A percentile compares a stretch with the other conserved stretches of the same genome.
These are phyloP conservation scores for Perkinsus olseni DNA, from an alignment of 169 alveolate genomes.

Conservation along the genomic window DNA sequence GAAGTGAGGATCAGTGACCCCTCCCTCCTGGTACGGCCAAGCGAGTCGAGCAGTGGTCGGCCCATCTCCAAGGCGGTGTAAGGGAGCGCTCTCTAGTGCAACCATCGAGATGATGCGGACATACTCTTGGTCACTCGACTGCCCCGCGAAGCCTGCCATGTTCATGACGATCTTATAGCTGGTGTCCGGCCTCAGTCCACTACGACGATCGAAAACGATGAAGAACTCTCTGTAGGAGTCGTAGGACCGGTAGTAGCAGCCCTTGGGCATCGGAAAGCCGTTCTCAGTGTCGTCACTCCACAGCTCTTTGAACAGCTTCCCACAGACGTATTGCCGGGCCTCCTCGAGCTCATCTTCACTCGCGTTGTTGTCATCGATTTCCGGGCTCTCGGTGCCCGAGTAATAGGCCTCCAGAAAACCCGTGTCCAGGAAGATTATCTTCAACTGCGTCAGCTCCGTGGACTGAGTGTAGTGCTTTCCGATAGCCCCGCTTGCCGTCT, in stretches of 20 bases:
- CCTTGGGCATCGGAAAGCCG: conserved; percentile 11
- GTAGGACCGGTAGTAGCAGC: conserved; percentile 9
- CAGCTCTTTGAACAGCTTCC: conserved; percentile 16
- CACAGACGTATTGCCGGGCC: conserved; percentile 8
- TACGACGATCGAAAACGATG: background rate
- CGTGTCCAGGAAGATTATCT: background rate
- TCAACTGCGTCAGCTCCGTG: conserved; percentile 4
- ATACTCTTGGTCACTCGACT: background rate
- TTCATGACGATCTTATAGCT: conserved; percentile 9
- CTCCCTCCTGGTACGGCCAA: background rate
- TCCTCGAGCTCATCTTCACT: background rate
- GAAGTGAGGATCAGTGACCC: background rate
- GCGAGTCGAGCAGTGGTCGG: background rate
- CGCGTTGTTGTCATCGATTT: background rate
- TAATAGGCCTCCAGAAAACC: background rate
- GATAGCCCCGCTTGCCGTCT: background rate
- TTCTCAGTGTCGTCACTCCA: conserved; percentile 14
- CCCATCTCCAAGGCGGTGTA: background rate
- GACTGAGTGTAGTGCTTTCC: conserved; percentile 1
- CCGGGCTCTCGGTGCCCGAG: background rate
- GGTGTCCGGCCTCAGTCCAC: conserved; percentile 4
- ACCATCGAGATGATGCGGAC: conserved; percentile 4
- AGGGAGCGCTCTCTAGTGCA: background rate
- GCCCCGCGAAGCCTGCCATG: background rate
- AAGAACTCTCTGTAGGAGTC: background rate